A percentile compares a stretch with the other conserved stretches of the same genome.
Conservation (phyloP, 495 filamentous ascomycete species). For the Lindgomyces ingoldianus region DNA sequence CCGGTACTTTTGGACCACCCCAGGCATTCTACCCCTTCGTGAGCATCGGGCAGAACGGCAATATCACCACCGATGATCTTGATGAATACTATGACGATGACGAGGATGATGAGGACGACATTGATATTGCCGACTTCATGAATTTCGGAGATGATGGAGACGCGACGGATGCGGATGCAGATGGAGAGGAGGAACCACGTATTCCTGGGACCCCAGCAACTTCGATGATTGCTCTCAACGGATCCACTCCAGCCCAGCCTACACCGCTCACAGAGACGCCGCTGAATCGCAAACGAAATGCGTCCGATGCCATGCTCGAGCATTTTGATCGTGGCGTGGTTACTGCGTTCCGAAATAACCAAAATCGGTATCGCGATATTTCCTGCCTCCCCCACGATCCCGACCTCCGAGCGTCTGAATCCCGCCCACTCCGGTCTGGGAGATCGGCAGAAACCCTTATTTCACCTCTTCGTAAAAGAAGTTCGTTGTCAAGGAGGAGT, state of each 20-base stretch:
- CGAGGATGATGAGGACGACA: constrained; percentile 64
- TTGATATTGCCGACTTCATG: constrained; percentile 72
- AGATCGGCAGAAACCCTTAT: constrained; percentile 34
- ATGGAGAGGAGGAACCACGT: constrained; percentile 40
- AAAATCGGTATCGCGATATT: constrained; percentile 54
- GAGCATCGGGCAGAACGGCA: constrained; percentile 59
- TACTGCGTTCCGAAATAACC: constrained; percentile 76
- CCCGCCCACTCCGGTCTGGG: constrained; percentile 32
- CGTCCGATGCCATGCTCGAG: constrained; percentile 57
- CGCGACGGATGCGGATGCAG: constrained; percentile 49
- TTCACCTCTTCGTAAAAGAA: constrained; percentile 32
- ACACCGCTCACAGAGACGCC: constrained; percentile 47
- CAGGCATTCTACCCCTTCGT: constrained; percentile 75
- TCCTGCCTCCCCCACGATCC: constrained; percentile 34
- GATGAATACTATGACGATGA: constrained; percentile 59
- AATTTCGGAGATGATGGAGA: constrained; percentile 66
- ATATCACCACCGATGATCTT: constrained; percentile 52
- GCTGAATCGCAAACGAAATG: constrained; percentile 54
- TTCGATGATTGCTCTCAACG: constrained; percentile 28
- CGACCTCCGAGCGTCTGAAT: constrained; percentile 29
- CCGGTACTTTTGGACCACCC: constrained; percentile 66
- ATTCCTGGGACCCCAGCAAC: constrained; percentile 36
- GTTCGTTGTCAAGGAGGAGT: constrained; percentile 26
- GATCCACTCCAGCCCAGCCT: constrained; percentile 36
- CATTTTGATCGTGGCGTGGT: constrained; percentile 71